A percentile compares a stretch with the other conserved stretches of the same genome.
phyloP scores from a whole-genome alignment of 768 basidiomycete species.

The Pisolithus marmoratus region DNA sequence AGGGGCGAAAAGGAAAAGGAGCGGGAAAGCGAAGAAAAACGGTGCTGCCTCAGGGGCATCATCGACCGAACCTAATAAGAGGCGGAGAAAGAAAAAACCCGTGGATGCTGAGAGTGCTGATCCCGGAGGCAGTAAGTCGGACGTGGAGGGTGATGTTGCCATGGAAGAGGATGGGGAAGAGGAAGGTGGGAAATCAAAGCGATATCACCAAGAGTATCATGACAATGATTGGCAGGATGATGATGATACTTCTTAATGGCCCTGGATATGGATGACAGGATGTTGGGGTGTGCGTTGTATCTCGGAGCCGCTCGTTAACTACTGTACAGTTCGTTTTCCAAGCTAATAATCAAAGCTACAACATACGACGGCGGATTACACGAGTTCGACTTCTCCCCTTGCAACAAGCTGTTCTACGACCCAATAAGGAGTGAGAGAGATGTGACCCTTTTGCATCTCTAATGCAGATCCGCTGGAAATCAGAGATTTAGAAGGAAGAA shows the following conservation, averaged over 20 bases:
- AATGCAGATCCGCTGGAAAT: constrained; percentile 56
- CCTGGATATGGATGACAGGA: constrained; percentile 23
- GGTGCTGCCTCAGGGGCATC: constrained; percentile 27
- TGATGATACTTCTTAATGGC: constrained; percentile 39
- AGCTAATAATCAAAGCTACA: constrained; percentile 1
- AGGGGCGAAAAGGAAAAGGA: constrained; percentile 51
- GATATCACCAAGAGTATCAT: constrained; percentile 28
- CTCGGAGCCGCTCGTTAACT: not conserved
- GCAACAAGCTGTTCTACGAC: constrained; percentile 69
- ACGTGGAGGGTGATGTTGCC: constrained; percentile 31
- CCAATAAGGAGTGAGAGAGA: constrained; percentile 72
- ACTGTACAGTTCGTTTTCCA: constrained; percentile 9
- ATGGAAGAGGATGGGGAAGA: constrained; percentile 41
- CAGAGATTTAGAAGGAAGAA: not conserved
- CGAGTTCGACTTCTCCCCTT: constrained; percentile 70
- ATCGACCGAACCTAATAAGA: constrained; percentile 34
- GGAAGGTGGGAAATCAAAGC: constrained; percentile 33
- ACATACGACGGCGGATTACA: constrained; percentile 37
- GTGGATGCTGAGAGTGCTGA: constrained; percentile 31
- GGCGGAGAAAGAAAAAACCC: constrained; percentile 44
- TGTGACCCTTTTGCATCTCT: constrained; percentile 75
- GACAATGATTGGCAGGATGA: constrained; percentile 38
- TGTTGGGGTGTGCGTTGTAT: not conserved
- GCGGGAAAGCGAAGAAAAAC: constrained; percentile 47
- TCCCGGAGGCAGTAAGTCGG: constrained; percentile 32